Evolutionary conservation across 306 rosid genomes (phyloP).

Genomic region (Fragaria vesca): DNA sequence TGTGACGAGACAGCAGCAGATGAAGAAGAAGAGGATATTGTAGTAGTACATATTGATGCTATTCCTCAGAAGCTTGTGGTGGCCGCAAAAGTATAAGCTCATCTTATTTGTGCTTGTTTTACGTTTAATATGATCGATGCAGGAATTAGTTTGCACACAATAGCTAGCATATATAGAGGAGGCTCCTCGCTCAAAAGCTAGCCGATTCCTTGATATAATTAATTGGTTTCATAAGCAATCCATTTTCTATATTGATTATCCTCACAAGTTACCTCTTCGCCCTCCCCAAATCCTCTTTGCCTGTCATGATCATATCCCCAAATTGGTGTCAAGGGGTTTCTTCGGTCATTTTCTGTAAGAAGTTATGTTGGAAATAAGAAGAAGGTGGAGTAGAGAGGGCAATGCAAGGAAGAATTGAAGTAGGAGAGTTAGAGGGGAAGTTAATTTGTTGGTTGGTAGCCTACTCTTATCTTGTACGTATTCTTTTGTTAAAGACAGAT

Average conservation of each 20-base stretch:
- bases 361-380: neutral
- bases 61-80: neutral
- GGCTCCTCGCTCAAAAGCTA: neutral
- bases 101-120: conserved; percentile 4
- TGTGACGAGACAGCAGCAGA: conserved; percentile 14
- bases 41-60: conserved; percentile 1
- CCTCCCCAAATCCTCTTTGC: neutral
- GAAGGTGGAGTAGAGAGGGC: conserved; percentile 26
- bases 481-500: conserved; percentile 4
- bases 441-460: conserved; percentile 61
- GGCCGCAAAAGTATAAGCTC: neutral
- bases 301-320: neutral
- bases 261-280: neutral
- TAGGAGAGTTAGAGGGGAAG: conserved; percentile 51
- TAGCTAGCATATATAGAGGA: conserved; percentile 1
- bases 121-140: neutral
- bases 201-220: neutral
- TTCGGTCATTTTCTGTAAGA: neutral
- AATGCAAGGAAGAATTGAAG: conserved; percentile 6
- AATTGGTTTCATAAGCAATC: neutral
- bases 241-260: neutral
- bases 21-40: neutral
- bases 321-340: neutral
- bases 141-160: neutral
- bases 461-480: conserved; percentile 49